phyloP scores from a whole-genome alignment of 257 asterid species.

The Cruciata laevipes region DNA sequence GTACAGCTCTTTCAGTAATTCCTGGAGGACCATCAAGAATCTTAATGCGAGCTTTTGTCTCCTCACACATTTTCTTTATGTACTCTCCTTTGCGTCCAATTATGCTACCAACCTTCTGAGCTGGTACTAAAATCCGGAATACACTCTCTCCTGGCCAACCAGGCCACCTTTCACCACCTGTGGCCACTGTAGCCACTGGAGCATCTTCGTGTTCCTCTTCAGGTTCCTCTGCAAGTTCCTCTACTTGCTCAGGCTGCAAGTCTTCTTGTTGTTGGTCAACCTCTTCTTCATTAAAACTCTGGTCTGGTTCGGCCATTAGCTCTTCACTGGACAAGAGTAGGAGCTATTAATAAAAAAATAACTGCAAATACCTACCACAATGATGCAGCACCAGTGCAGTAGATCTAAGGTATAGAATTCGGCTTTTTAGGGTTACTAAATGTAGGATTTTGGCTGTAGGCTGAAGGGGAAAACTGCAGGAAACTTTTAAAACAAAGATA shows the following conservation, averaged over 20 bases:
- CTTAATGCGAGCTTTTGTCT: conserved; percentile 91
- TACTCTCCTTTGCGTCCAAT: conserved; percentile 98
- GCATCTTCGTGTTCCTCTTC: conserved; percentile 31
- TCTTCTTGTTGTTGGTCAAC: conserved; percentile 19
- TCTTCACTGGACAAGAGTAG: conserved; percentile 13
- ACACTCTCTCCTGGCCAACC: conserved; percentile 99
- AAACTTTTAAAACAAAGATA: no score
- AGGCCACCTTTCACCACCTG: conserved; percentile 78
- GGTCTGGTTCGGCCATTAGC: conserved; percentile 53
- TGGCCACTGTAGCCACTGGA: conserved; percentile 33
- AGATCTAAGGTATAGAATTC: no score
- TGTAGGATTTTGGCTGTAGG: no score
- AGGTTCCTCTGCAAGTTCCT: conserved; percentile 26
- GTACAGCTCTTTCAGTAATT: conserved; percentile 90
- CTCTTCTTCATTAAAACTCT: conserved; percentile 24
- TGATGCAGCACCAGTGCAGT: background rate
- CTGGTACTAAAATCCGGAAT: conserved; percentile 87
- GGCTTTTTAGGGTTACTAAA: no score
- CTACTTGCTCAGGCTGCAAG: conserved; percentile 38
- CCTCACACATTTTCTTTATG: conserved; percentile 90
- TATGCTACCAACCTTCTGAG: conserved; percentile 94
- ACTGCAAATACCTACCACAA: conserved; percentile 1
- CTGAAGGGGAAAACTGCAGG: no score
- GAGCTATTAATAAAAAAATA: background rate
- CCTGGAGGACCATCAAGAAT: conserved; percentile 99